phyloP scores from a whole-genome alignment of 2,329 filamentous ascomycete genomes.

The Ascochyta rabiei region DNA sequence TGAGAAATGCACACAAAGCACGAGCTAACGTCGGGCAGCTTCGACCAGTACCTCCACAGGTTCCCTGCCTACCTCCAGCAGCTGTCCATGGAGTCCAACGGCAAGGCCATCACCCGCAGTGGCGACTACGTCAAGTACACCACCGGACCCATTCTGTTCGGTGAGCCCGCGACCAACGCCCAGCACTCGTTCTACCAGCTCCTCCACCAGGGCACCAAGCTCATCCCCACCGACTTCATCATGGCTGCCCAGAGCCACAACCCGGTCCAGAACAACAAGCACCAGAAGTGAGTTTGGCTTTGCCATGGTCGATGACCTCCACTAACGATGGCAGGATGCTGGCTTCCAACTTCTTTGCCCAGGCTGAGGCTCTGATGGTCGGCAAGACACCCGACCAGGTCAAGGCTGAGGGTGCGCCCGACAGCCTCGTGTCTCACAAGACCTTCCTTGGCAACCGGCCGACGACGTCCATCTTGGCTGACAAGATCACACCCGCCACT shows the following conservation, averaged over 20 bases:
- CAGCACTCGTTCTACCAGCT: constrained; percentile 99
- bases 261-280: constrained; percentile 86
- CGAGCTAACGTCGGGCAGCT: constrained; percentile 57
- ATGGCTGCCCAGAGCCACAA: constrained; percentile 96
- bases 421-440: constrained; percentile 92
- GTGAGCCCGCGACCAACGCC: constrained; percentile 97
- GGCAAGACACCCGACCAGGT: constrained; percentile 84
- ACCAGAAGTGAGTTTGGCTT: constrained; percentile 71
- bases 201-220: constrained; percentile 97
- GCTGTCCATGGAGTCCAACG: constrained; percentile 99
- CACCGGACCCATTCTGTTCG: constrained; percentile 93
- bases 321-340: constrained; percentile 66
- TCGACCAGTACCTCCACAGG: constrained; percentile 98
- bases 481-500: constrained; percentile 91
- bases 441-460: constrained; percentile 98
- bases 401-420: constrained; percentile 73
- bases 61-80: constrained; percentile 99
- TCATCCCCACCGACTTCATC: constrained; percentile 98
- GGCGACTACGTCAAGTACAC: constrained; percentile 94
- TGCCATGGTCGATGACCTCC: background rate
- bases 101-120: constrained; percentile 91
- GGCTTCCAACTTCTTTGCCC: constrained; percentile 88
- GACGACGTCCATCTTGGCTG: constrained; percentile 91
- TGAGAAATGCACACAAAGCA: background rate
- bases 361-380: constrained; percentile 89